Evolutionary conservation across 2,329 filamentous ascomycete genomes (phyloP).

Genomic region (Zymoseptoria brevis): DNA sequence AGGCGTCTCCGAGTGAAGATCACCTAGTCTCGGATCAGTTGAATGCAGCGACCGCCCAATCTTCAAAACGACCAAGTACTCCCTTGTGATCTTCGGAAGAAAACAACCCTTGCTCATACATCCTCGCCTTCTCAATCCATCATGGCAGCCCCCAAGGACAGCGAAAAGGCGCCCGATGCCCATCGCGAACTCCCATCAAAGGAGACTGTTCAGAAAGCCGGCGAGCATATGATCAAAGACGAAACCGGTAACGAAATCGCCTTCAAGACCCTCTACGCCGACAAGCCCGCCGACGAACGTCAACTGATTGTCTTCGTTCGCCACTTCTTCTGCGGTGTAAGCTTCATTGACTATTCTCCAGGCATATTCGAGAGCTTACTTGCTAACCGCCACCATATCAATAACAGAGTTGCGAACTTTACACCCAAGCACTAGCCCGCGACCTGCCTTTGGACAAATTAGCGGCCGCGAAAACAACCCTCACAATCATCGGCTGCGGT

Average conservation of each 20-base stretch:
- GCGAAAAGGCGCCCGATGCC: constrained; percentile 3
- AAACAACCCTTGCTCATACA: neutral
- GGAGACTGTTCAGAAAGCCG: constrained; percentile 16
- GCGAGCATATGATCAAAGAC: constrained; percentile 20
- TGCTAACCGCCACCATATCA: neutral
- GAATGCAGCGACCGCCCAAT: neutral
- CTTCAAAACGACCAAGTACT: neutral
- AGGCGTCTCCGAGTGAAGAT: neutral
- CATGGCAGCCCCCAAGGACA: constrained; percentile 9
- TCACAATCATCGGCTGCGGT: constrained; percentile 31
- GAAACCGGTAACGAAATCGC: constrained; percentile 19
- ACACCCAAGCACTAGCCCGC: constrained; percentile 23
- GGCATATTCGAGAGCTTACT: neutral
- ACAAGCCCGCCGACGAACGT: constrained; percentile 11
- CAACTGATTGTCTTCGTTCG: constrained; percentile 33
- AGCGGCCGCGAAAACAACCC: constrained; percentile 17
- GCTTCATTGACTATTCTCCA: constrained; percentile 1
- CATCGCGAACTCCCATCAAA: constrained; percentile 12
- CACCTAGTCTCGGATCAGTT: neutral
- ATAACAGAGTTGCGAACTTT: constrained; percentile 28
- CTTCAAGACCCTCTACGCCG: constrained; percentile 23
- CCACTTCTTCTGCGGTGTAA: constrained; percentile 35
- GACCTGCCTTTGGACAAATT: constrained; percentile 18
- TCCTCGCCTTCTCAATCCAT: neutral
- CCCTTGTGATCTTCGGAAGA: neutral